A percentile compares a stretch with the other conserved stretches of the same genome.
These are phyloP conservation scores for Claviceps citrina DNA, from an alignment of 2,329 filamentous ascomycete genomes.

Conservation along the genomic window DNA sequence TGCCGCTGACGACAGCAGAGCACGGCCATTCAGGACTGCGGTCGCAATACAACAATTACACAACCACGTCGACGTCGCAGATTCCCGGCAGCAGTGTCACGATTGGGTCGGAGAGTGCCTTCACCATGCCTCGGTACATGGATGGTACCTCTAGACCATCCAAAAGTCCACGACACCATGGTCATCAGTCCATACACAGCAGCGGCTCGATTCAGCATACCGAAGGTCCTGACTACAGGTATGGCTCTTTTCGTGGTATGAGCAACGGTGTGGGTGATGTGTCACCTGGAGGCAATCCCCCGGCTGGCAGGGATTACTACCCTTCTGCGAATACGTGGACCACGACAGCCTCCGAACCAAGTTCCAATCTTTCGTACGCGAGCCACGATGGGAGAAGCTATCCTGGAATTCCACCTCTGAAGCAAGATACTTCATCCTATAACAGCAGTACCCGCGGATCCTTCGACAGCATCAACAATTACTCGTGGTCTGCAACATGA, in stretches of 20 bases:
- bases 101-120: slow-evolving; percentile 27
- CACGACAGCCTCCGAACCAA: slow-evolving; percentile 31
- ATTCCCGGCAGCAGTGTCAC: slow-evolving; percentile 26
- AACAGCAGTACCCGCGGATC: slow-evolving; percentile 25
- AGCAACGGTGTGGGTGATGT: slow-evolving; percentile 18
- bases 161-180: slow-evolving; percentile 40
- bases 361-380: slow-evolving; percentile 29
- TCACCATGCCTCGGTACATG: slow-evolving; percentile 42
- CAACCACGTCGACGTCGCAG: slow-evolving; percentile 34
- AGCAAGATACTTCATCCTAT: slow-evolving; percentile 26
- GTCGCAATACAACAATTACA: slow-evolving; percentile 41
- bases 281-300: slow-evolving; percentile 15
- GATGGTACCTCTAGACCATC: slow-evolving; percentile 36
- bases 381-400: slow-evolving; percentile 22
- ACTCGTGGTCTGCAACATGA: slow-evolving; percentile 41
- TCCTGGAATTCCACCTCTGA: slow-evolving; percentile 14
- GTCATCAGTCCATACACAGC: slow-evolving; percentile 39
- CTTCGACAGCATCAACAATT: slow-evolving; percentile 37
- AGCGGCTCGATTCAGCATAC: slow-evolving; percentile 30
- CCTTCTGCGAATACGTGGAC: slow-evolving; percentile 37
- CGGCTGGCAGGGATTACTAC: slow-evolving; percentile 35
- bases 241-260: slow-evolving; percentile 28
- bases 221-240: slow-evolving; percentile 41
- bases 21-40: slow-evolving; percentile 32
- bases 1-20: slow-evolving; percentile 34